Base-by-base conservation (phyloP, 1,139 yeast genomes). In the Suhomyces maxii region DNA sequence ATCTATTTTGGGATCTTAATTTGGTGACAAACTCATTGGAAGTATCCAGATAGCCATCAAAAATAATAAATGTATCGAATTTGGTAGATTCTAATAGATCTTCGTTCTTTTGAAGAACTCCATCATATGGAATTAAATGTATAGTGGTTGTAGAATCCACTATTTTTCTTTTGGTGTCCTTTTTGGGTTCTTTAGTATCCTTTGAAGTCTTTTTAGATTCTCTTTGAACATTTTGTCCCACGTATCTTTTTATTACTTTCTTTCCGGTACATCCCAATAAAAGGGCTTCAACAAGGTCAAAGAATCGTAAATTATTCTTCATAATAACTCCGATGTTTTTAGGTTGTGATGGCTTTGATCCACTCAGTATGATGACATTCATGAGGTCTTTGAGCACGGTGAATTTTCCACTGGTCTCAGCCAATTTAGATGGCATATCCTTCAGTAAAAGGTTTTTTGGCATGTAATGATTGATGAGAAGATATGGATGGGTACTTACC, bases 321-420 rank as follows among this genome's bases (percentile, higher is more conserved):
- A 71, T 64, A 6, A 74, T 67, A 1, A 76, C 52, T 0, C 67
- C 79, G 11, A 75, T 58, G 42, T 66, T 62, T 50, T 67, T 69
- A n/a, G 57, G 54, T 50, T 76, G 74, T 3, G 70, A 28, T 79
- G 78, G 30, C 76, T 74, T 44, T 23, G 80, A 68, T 6, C 47
- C 47, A 79, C 86, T 55, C 50, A 44, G 59, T 12, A 68, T 59
- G 8, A 73, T 61, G 7, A 80, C 79, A 46, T 72, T 72, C 37
- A 84, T 60, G 46, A 85, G 63, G 60, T 86, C 87, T 46, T 76
- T 77, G 50, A 89, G 67, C 1, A 85, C 88, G 49, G 76, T 76
- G 65, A 90, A 90, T 62, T 90, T 91, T 26, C 97, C 97, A 61
- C 95, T 85, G 5, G 95, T 84, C 43, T 86, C 91, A 10, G 86